Conservation (phyloP, 192 early-diverging fungal genomes). For the Dissophora globulifera region DNA sequence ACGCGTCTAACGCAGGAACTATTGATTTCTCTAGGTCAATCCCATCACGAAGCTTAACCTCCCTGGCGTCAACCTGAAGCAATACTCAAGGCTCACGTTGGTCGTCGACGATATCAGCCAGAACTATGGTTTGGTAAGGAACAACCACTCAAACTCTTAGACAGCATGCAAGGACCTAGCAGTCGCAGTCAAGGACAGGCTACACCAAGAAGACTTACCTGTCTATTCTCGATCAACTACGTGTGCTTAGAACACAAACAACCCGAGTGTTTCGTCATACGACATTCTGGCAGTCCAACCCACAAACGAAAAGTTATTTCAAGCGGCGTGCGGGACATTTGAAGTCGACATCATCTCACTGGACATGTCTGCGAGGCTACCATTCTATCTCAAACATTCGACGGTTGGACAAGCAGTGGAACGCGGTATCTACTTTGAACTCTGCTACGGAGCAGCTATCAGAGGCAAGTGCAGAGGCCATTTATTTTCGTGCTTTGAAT, state of each 20-base stretch:
- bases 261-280: conserved; percentile 53
- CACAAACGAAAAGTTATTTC: conserved; percentile 76
- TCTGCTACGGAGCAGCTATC: conserved; percentile 74
- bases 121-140: conserved; percentile 64
- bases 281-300: conserved; percentile 84
- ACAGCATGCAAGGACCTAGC: too few species aligned
- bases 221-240: too few species aligned
- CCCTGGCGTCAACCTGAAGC: conserved; percentile 55
- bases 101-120: conserved; percentile 66
- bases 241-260: conserved; percentile 43
- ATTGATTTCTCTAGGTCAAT: conserved; percentile 38
- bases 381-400: conserved; percentile 73
- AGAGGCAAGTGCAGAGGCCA: too few species aligned
- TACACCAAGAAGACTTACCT: too few species aligned
- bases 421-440: conserved; percentile 84
- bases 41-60: conserved; percentile 51
- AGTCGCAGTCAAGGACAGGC: too few species aligned
- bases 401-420: conserved; percentile 74
- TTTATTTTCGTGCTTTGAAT: too few species aligned
- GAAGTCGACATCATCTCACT: conserved; percentile 88
- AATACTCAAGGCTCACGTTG: conserved; percentile 68
- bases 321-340: conserved; percentile 69
- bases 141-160: not conserved
- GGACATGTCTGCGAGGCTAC: conserved; percentile 71
- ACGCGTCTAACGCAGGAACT: not conserved